Base-by-base conservation (phyloP, 176 grass and related monocot species). In the Puccinellia tenuiflora region DNA sequence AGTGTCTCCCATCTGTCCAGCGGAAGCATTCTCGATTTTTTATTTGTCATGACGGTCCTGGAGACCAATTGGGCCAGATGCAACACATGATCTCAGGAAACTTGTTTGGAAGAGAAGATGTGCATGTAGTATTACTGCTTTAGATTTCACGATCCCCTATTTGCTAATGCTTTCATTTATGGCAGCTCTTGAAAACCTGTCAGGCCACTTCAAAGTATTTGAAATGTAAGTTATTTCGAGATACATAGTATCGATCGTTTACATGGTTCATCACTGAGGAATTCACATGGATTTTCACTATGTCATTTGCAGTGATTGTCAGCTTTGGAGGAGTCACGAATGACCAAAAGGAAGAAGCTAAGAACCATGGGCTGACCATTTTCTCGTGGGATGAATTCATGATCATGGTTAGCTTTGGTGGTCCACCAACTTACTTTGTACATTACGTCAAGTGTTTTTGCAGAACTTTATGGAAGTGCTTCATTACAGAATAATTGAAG, bases 351-450 rank as follows among this genome's bases (percentile, higher is more conserved):
- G 85, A 92, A 64, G 96, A 87, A 62, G 85, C 90, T 79, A 80
- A 86, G 45, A 93, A 82, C 33, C 83, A 91, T 70, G 86, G 82
- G 70, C 3, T 98, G 26, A 88, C 92, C 59, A 93, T 95, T 73
- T 93, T 88, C 84, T 93, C 90, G 38, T 98, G 92, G 96, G 92
- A 98, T 45, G 96, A 98, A 45, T 98, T 98, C 84, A 50, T 95
- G 24, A 71, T 91, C 52, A 86, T 69, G 87, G 96, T 98, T 87
- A 85, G 73, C 24, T 30, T 57, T 75, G 13, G 28, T 53, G 10
- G 77, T 73, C 52, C 4, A 1, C 42, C 45, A 71, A 47, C 46
- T 76, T 62, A 26, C 37, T 30, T 30, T 29, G 7, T 45, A 21
- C 24, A 46, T 42, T 77, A 77, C 35, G 18, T 64, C 18, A 28